phyloP scores from a whole-genome alignment of 441 rosid species.

The Pelargonium australe region DNA sequence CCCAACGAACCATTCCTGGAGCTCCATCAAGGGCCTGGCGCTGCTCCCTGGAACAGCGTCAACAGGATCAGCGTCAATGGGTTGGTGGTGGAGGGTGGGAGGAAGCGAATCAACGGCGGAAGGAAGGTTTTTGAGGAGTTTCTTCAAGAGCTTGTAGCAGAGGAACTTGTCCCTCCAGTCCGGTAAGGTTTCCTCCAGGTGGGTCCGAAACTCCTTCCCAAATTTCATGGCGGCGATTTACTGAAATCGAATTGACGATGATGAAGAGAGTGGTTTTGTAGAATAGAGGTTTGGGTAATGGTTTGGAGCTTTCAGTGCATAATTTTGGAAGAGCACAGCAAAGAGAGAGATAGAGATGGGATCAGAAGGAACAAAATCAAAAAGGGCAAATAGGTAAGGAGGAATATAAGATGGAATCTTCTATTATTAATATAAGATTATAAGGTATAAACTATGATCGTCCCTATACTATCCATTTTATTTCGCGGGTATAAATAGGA shows the following conservation, averaged over 20 bases:
- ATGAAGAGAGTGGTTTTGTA: background rate
- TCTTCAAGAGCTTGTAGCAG: slow-evolving; percentile 82
- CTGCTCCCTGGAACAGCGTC: slow-evolving; percentile 10
- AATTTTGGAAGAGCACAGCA: background rate
- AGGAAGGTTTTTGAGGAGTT: slow-evolving; percentile 68
- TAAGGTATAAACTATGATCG: no score
- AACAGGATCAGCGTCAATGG: slow-evolving; percentile 22
- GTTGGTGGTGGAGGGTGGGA: slow-evolving; percentile 18
- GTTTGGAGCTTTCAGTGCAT: background rate
- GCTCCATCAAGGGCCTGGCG: slow-evolving; percentile 28
- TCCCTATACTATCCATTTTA: no score
- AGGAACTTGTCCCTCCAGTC: slow-evolving; percentile 97
- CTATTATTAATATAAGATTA: no score
- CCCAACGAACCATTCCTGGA: slow-evolving; percentile 62
- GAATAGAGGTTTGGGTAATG: background rate
- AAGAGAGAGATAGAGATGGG: background rate
- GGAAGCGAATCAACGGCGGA: slow-evolving; percentile 14
- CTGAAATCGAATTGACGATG: background rate
- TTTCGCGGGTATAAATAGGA: no score
- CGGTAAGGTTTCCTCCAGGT: slow-evolving; percentile 83
- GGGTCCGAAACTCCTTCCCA: slow-evolving; percentile 84
- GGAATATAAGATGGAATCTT: background rate
- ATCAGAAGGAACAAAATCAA: background rate
- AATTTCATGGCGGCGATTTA: slow-evolving; percentile 52
- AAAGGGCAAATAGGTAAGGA: background rate